Evolutionary conservation across 202 grass and related monocot species (phyloP).

Genomic region (Eragrostis tef): DNA sequence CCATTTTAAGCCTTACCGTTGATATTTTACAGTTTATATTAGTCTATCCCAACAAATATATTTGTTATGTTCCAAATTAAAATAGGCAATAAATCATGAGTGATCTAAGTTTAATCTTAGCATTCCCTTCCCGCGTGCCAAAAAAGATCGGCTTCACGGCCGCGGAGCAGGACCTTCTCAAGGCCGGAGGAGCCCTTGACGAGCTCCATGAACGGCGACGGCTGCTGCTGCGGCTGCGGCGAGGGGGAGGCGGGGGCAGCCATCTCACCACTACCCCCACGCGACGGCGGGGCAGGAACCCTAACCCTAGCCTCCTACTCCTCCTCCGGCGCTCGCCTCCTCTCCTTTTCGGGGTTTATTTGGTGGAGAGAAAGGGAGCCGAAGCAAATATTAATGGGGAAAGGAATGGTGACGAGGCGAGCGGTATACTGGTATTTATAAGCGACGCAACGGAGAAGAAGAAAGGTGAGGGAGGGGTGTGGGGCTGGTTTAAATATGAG

Average conservation of each 20-base stretch:
- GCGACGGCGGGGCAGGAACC: slow-evolving; percentile 2
- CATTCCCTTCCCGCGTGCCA: too few species aligned
- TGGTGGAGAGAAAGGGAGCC: slow-evolving; percentile 24
- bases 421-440: slow-evolving; percentile 49
- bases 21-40: too few species aligned
- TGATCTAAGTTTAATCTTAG: too few species aligned
- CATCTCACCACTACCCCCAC: slow-evolving; percentile 45
- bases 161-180: slow-evolving; percentile 76
- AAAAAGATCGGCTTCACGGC: too few species aligned
- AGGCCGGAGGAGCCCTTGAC: slow-evolving; percentile 67
- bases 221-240: background rate
- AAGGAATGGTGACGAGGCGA: background rate
- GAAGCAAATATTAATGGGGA: slow-evolving; percentile 41
- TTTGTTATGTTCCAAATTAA: too few species aligned
- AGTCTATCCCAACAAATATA: too few species aligned
- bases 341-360: slow-evolving; percentile 45
- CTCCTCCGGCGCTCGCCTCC: slow-evolving; percentile 5
- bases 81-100: too few species aligned
- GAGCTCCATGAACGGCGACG: slow-evolving; percentile 48
- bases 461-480: background rate
- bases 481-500: background rate
- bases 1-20: too few species aligned
- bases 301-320: slow-evolving; percentile 45
- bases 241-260: slow-evolving; percentile 32
- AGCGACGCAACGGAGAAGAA: slow-evolving; percentile 29